phyloP scores from a whole-genome alignment of 192 early-diverging fungal genomes.

The Chytriomyces confervae region DNA sequence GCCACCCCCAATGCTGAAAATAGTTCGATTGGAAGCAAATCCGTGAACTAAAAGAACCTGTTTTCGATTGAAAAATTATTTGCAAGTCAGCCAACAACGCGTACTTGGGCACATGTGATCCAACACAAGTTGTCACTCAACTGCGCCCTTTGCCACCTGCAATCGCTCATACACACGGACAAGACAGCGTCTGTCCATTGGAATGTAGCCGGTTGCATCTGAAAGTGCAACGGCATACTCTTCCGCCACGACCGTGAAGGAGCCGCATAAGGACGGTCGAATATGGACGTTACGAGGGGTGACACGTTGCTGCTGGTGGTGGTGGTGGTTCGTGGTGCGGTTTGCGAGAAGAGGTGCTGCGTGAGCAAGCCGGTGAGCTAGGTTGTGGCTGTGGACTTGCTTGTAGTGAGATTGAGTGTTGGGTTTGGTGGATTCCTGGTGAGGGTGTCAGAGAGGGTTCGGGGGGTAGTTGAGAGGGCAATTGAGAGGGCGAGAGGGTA shows the following conservation, averaged over 20 bases:
- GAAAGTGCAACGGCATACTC: slow-evolving; percentile 43
- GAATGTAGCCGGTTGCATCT: slow-evolving; percentile 35
- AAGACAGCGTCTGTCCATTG: slow-evolving; percentile 51
- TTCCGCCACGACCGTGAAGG: slow-evolving; percentile 43
- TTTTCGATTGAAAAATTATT: not conserved
- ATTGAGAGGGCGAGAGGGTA: no score
- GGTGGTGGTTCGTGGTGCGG: no score
- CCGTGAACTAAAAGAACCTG: slow-evolving; percentile 49
- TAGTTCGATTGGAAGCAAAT: slow-evolving; percentile 49
- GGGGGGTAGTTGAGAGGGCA: no score
- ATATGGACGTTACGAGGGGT: slow-evolving; percentile 11
- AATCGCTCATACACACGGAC: slow-evolving; percentile 32
- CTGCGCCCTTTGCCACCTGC: slow-evolving; percentile 39
- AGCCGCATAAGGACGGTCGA: slow-evolving; percentile 16
- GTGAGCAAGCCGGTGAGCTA: no score
- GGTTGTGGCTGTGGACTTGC: no score
- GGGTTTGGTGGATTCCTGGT: no score
- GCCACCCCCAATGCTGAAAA: slow-evolving; percentile 55
- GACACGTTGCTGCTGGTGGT: no score
- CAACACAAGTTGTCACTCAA: not conserved
- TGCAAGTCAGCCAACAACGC: not conserved
- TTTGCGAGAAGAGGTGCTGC: no score
- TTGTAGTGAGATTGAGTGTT: no score
- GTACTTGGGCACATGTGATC: not conserved
- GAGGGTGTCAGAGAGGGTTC: no score